Evolutionary conservation across 169 alveolate species (phyloP), one percentile per base, ranked within the genome.

Genomic region (Plasmodium fragile): DNA sequence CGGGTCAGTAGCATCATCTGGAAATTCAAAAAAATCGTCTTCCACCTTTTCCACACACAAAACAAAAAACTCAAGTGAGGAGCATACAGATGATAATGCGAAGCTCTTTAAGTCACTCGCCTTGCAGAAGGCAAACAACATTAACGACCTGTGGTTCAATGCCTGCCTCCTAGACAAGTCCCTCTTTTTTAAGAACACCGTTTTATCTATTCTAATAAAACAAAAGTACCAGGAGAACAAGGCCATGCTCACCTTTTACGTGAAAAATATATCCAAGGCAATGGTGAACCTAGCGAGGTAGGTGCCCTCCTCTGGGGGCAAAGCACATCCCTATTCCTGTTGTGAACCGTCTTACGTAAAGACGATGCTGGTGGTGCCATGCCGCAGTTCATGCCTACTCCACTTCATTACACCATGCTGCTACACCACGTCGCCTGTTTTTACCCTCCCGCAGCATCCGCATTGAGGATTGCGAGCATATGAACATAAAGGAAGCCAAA

Each of bases 91-190:
- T 59, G 83, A 89, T 41, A 79, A 77, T 39, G 90, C 53, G 28
- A 89, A 80, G 49, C 36, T 78, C 36, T 89, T 89, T 89, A 89
- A 89, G 39, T 59, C 71, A 11, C 53, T 89, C 22, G 34, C 82
- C 70, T 34, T 89, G 34, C 94, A 89, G 49, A 89, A 89, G 71
- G 94, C 94, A 16, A 89, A 55, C 43, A 89, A 89, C 72, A 43
- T 80, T 36, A 89, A 89, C 34, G 91, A 89, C 34, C 49, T 89
- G n/a, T 89, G 94, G 94, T 89, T 89, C 34, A 89, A 89, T 43
- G 90, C 91, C 1, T 89, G 94, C 34, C 71, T 89, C 22, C 41
- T 89, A 49, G 83, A 89, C 11, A 72, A 89, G n/a, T 16, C 83
- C 13, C 39, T 89, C 4, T 78, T 89, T 34, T 77, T 78, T 43